Evolutionary conservation across 352 stramenopile species (phyloP).

Genomic region (Pythium folliculosum): DNA sequence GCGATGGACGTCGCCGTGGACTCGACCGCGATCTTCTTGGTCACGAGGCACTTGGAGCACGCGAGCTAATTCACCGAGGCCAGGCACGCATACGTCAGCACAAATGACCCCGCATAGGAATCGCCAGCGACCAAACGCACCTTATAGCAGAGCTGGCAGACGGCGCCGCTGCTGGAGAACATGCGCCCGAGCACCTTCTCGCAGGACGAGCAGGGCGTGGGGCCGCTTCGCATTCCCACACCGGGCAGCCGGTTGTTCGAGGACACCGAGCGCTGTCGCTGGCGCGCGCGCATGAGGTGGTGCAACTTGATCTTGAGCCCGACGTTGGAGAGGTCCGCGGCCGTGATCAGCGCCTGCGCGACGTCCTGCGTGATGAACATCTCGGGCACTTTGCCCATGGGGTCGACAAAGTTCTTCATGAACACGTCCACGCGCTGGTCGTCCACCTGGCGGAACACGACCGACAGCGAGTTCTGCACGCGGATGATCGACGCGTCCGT

Average conservation of each 20-base stretch:
- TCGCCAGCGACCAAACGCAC: constrained; percentile 5
- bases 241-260: background rate
- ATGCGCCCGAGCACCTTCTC: constrained; percentile 10
- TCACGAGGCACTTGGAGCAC: constrained; percentile 24
- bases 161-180: constrained; percentile 4
- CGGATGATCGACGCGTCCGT: constrained; percentile 38
- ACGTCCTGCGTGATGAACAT: constrained; percentile 50
- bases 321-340: constrained; percentile 19
- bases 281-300: constrained; percentile 34
- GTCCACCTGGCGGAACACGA: constrained; percentile 44
- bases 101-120: background rate
- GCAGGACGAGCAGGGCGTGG: constrained; percentile 8
- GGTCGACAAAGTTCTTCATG: constrained; percentile 44
- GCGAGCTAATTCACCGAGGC: background rate
- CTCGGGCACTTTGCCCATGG: constrained; percentile 35
- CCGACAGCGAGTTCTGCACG: constrained; percentile 42
- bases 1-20: constrained; percentile 7
- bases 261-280: background rate
- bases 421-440: constrained; percentile 48
- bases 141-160: constrained; percentile 26
- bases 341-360: constrained; percentile 31
- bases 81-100: background rate
- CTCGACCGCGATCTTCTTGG: constrained; percentile 25
- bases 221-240: background rate
- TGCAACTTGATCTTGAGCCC: constrained; percentile 52